These are phyloP conservation scores for Hypericum perforatum DNA, from an alignment of 345 rosid genomes.

Conservation along the genomic window DNA sequence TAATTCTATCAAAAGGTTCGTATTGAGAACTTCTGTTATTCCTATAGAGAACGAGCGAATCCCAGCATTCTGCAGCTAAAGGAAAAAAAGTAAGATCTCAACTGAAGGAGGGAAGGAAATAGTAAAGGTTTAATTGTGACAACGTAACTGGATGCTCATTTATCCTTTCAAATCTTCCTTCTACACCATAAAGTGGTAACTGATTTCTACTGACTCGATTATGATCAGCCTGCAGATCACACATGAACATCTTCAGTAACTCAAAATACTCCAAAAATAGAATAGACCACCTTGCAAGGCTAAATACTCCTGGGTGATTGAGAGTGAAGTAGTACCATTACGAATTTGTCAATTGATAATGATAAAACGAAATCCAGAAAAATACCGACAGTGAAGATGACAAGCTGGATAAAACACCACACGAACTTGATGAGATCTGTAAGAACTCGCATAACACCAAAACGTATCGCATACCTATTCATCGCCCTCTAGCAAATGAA, in stretches of 20 bases:
- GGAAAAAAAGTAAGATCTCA: not conserved
- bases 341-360: too few species aligned
- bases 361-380: too few species aligned
- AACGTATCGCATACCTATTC: too few species aligned
- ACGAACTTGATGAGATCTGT: too few species aligned
- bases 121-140: slow-evolving; percentile 2
- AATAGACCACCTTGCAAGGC: too few species aligned
- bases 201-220: slow-evolving; percentile 59
- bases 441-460: too few species aligned
- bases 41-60: slow-evolving; percentile 87
- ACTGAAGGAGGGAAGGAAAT: not conserved
- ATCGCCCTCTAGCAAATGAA: too few species aligned
- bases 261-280: not conserved
- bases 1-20: slow-evolving; percentile 74
- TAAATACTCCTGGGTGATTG: too few species aligned
- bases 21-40: slow-evolving; percentile 77
- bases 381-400: too few species aligned
- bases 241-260: slow-evolving; percentile 8
- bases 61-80: slow-evolving; percentile 57
- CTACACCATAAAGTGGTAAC: slow-evolving; percentile 62
- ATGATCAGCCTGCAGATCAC: slow-evolving; percentile 62
- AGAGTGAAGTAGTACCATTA: too few species aligned
- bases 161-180: slow-evolving; percentile 84
- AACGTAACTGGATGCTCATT: slow-evolving; percentile 88
- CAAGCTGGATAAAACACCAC: too few species aligned